Conservation (phyloP, 1,284 basidiomycete species). For the Mycosarcoma maydis region DNA sequence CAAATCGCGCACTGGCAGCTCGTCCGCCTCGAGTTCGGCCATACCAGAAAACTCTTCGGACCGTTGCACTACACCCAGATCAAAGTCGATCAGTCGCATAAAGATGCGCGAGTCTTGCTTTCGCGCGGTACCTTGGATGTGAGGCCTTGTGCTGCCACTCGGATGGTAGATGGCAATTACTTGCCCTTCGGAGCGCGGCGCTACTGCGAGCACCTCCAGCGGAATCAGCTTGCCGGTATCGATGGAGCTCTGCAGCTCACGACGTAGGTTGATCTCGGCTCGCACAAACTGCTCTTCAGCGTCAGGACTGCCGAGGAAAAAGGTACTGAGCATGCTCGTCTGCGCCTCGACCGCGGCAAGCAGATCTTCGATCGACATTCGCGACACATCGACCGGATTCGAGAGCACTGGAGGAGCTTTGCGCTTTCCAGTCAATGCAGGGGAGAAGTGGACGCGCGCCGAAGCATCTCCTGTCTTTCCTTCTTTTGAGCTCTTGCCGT, state of each 20-base stretch:
- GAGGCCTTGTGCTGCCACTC: slow-evolving; percentile 69
- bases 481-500: slow-evolving; percentile 42
- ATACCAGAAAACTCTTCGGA: slow-evolving; percentile 59
- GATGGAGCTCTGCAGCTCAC: slow-evolving; percentile 68
- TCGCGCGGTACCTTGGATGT: slow-evolving; percentile 68
- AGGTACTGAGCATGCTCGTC: slow-evolving; percentile 65
- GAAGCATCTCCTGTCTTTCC: slow-evolving; percentile 23
- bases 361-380: slow-evolving; percentile 69
- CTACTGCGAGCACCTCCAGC: slow-evolving; percentile 66
- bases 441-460: slow-evolving; percentile 54
- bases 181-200: slow-evolving; percentile 65
- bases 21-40: slow-evolving; percentile 62
- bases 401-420: slow-evolving; percentile 55
- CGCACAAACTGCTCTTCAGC: slow-evolving; percentile 70
- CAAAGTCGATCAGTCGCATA: slow-evolving; percentile 69
- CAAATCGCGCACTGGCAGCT: slow-evolving; percentile 70
- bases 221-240: slow-evolving; percentile 67
- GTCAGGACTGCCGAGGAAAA: slow-evolving; percentile 68
- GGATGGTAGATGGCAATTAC: slow-evolving; percentile 70
- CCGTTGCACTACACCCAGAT: slow-evolving; percentile 55
- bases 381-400: slow-evolving; percentile 65
- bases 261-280: slow-evolving; percentile 68
- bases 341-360: slow-evolving; percentile 69
- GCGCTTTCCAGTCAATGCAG: slow-evolving; percentile 65
- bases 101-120: slow-evolving; percentile 70